These are phyloP conservation scores for Alloteropsis semialata DNA, from an alignment of 176 grass and related monocot genomes.

Conservation along the genomic window DNA sequence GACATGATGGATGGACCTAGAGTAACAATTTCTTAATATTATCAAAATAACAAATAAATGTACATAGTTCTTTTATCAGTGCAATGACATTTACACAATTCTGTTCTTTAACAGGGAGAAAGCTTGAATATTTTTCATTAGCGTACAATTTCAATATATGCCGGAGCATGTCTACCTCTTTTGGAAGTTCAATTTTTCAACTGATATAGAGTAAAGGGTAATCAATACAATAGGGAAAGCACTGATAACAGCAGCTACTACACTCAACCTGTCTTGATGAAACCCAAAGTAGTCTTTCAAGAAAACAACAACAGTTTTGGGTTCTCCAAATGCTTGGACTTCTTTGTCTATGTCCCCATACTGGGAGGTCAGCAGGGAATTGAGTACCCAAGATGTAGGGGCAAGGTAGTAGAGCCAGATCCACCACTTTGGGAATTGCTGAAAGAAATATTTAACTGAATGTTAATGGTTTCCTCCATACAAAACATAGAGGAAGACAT, in stretches of 20 bases:
- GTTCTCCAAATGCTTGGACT: conserved; percentile 1
- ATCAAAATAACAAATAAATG: too few relatives aligned
- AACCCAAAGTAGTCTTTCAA: background rate
- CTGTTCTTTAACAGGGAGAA: background rate
- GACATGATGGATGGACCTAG: too few relatives aligned
- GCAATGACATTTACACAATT: too few relatives aligned
- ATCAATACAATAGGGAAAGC: background rate
- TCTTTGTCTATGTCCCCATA: background rate
- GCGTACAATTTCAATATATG: background rate
- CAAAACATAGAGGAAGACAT: background rate
- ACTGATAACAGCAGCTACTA: background rate
- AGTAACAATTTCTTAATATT: too few relatives aligned
- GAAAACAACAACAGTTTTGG: background rate
- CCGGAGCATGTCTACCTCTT: background rate
- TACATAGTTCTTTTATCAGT: too few relatives aligned
- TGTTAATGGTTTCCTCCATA: background rate
- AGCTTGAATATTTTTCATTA: background rate
- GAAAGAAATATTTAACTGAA: background rate
- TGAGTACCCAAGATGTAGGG: conserved; percentile 9
- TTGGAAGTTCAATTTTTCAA: conserved; percentile 19
- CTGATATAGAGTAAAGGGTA: background rate
- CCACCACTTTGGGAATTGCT: conserved; percentile 16
- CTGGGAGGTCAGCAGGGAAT: conserved; percentile 4
- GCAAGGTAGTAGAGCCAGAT: background rate
- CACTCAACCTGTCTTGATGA: background rate